Base-by-base conservation (phyloP, 1,284 basidiomycete genomes). In the Omphalotus olearius region DNA sequence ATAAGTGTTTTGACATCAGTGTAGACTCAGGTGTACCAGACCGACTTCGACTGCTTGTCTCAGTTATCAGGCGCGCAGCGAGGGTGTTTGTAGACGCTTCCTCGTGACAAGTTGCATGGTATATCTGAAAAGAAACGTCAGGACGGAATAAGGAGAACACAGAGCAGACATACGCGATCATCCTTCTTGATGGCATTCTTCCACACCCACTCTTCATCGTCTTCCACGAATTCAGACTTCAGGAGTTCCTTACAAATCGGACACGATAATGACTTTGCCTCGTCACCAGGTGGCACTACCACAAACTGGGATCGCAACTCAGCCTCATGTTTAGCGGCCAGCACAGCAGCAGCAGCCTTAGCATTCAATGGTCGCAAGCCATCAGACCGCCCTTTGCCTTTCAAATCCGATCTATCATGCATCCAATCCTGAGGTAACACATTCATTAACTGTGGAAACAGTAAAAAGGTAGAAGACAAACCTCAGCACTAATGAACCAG, bases 201-300 rank as follows among this genome's bases (percentile, higher is more conserved):
- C 93, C 94, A 99, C 16, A 98, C 88, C 95, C 96, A 99, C 60
- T 98, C 97, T 71, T 99, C 97, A 57, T 97, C 94, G 51, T 98
- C 95, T 65, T 99, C 94, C 53, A 86, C 73, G 69, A 93, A 98
- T 70, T 98, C 96, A 58, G 87, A 84, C 73, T 93, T 92, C 69
- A 99, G 80, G 50, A 69, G 70, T 69, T 99, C 97, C 75, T 98
- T 97, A 82, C 97, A 99, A 57, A 99, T 93, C 14, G 93, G 93
- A 73, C 97, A 99, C 40, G 89, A 85, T 57, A 89, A 74, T 47
- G 75, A 68, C 64, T 82, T 85, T 50, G 88, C 85, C 65, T 94
- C 91, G 66, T 92, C 85, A 58, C 86, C 91, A 17, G 89, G 77
- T 30, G 94, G 94, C 26, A 95, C 90, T 57, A 93, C 81, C 58